Evolutionary conservation across 1,284 basidiomycete genomes (phyloP).

Genomic region (Sporisorium scitamineum): DNA sequence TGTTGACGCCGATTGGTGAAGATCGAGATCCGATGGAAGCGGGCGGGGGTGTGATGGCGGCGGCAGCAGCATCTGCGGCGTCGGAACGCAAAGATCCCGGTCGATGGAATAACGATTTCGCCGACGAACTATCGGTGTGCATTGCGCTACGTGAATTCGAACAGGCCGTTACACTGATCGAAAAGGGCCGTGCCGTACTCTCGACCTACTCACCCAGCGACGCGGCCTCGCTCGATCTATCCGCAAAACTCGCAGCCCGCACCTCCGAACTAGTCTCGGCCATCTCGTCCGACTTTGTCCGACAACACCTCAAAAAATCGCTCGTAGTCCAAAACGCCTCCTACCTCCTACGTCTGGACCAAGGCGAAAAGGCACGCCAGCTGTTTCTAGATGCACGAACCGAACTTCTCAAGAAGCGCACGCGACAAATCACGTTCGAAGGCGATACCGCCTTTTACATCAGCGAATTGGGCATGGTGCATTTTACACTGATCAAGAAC

Average conservation of each 20-base stretch:
- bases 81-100: slow-evolving; percentile 68
- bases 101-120: slow-evolving; percentile 87
- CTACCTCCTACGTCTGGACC: slow-evolving; percentile 80
- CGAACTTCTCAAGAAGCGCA: slow-evolving; percentile 80
- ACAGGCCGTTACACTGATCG: slow-evolving; percentile 83
- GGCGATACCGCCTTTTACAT: slow-evolving; percentile 84
- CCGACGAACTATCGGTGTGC: slow-evolving; percentile 89
- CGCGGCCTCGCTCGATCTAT: slow-evolving; percentile 33
- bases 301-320: slow-evolving; percentile 82
- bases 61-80: slow-evolving; percentile 38
- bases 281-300: slow-evolving; percentile 80
- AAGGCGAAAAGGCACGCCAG: slow-evolving; percentile 82
- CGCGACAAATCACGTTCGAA: slow-evolving; percentile 88
- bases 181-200: slow-evolving; percentile 80
- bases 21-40: slow-evolving; percentile 3
- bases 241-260: slow-evolving; percentile 32
- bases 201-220: slow-evolving; percentile 72
- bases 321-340: slow-evolving; percentile 79
- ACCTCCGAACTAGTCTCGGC: slow-evolving; percentile 75
- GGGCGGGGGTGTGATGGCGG: slow-evolving; percentile 29
- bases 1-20: slow-evolving; percentile 35
- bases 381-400: slow-evolving; percentile 85
- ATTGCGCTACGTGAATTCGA: slow-evolving; percentile 91
- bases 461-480: slow-evolving; percentile 82
- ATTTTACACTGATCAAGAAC: slow-evolving; percentile 90